Percentiles rank a stretch among this genome's conserved stretches.
Conservation (phyloP, 495 filamentous ascomycete species). For the Daldinia vernicosa region DNA sequence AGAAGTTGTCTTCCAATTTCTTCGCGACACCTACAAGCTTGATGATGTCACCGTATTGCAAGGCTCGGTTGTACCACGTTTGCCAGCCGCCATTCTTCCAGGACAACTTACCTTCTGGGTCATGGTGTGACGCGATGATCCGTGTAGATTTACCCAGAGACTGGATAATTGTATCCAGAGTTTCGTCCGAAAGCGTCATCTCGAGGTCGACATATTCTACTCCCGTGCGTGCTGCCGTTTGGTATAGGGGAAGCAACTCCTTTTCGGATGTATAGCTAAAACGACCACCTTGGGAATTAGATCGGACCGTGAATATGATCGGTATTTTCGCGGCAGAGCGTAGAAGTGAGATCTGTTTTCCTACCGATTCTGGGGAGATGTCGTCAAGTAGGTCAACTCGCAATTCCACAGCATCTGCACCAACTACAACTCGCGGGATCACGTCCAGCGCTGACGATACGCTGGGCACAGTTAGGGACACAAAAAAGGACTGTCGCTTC, state of each 20-base stretch:
- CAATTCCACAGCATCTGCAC: conserved; percentile 92
- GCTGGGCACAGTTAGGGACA: conserved; percentile 85
- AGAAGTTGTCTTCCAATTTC: conserved; percentile 83
- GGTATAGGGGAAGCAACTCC: conserved; percentile 76
- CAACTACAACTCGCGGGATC: conserved; percentile 77
- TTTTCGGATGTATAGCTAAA: conserved; percentile 82
- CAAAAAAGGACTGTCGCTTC: conserved; percentile 88
- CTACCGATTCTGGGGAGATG: conserved; percentile 76
- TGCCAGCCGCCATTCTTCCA: conserved; percentile 94
- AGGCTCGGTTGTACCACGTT: conserved; percentile 82
- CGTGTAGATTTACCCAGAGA: conserved; percentile 74
- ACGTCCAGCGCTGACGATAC: conserved; percentile 68
- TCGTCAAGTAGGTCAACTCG: conserved; percentile 92
- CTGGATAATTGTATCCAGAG: conserved; percentile 60
- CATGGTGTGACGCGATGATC: conserved; percentile 96
- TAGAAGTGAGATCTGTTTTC: conserved; percentile 82
- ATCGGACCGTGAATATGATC: conserved; percentile 92
- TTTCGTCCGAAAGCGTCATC: conserved; percentile 79
- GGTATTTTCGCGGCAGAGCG: conserved; percentile 79
- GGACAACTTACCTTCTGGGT: conserved; percentile 77
- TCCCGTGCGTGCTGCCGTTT: conserved; percentile 78
- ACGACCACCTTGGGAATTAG: conserved; percentile 82
- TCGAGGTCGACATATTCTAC: conserved; percentile 95
- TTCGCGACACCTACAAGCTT: conserved; percentile 91
- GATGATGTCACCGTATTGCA: conserved; percentile 88